Evolutionary conservation across 2,329 filamentous ascomycete species (phyloP).

Genomic region (Diaporthe aspalathi): DNA sequence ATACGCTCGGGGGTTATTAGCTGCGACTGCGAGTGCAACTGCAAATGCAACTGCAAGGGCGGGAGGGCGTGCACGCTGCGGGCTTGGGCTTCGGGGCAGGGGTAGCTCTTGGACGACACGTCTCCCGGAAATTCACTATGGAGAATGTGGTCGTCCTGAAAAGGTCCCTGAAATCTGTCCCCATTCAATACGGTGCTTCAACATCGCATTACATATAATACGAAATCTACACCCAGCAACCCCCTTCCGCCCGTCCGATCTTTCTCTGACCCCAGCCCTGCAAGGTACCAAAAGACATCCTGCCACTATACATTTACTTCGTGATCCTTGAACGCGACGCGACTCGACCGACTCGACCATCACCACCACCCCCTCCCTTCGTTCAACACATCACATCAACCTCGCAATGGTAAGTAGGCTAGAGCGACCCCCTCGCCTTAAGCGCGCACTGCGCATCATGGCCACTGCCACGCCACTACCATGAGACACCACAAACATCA

Average conservation of each 20-base stretch:
- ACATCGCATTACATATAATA: conserved; percentile 20
- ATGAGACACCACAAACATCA: neutral
- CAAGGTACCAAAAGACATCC: conserved; percentile 8
- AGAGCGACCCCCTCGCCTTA: too few species aligned
- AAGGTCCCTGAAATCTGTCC: conserved; percentile 45
- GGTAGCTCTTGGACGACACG: conserved; percentile 35
- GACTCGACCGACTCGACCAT: neutral
- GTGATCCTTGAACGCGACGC: neutral
- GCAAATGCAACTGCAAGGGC: conserved; percentile 10
- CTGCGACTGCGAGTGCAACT: too few species aligned
- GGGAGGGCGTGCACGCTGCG: neutral
- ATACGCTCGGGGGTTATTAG: neutral
- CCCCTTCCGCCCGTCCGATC: neutral
- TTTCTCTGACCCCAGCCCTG: neutral
- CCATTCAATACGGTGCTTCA: conserved; percentile 16
- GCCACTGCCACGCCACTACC: neutral
- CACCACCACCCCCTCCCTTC: neutral
- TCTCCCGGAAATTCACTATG: conserved; percentile 35
- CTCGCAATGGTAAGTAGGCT: conserved; percentile 37
- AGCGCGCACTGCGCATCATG: neutral
- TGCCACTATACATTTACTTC: neutral
- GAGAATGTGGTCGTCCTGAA: conserved; percentile 34
- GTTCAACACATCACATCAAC: neutral
- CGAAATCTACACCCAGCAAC: neutral
- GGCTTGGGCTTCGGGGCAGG: conserved; percentile 5